These are phyloP conservation scores for Tulasnella sp. DNA, from an alignment of 768 basidiomycete species.

Conservation along the genomic window DNA sequence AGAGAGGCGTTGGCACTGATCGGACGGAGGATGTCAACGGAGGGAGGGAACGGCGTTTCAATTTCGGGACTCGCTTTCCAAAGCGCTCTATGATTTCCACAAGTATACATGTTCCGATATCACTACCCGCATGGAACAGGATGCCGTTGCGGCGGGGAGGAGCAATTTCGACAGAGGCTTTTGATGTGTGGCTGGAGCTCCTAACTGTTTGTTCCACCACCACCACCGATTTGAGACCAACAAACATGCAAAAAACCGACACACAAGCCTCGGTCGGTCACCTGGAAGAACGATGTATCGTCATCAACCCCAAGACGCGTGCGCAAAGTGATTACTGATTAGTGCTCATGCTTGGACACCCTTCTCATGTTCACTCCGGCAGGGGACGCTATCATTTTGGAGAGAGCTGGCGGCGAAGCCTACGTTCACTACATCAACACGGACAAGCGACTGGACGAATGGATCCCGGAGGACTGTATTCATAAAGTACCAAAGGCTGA, in stretches of 20 bases:
- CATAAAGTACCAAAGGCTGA: slow-evolving; percentile 25
- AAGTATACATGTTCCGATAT: too few species aligned
- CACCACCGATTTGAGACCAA: neutral
- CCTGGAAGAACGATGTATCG: neutral
- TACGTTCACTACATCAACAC: slow-evolving; percentile 63
- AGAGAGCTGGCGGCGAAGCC: slow-evolving; percentile 36
- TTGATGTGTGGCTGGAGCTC: neutral
- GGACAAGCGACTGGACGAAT: slow-evolving; percentile 67
- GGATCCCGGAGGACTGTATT: slow-evolving; percentile 39
- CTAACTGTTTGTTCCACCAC: neutral
- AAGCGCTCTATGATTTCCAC: too few species aligned
- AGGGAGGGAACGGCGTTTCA: too few species aligned
- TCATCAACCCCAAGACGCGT: neutral
- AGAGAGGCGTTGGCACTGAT: too few species aligned
- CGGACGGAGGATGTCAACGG: too few species aligned
- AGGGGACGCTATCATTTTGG: slow-evolving; percentile 22
- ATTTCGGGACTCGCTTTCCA: too few species aligned
- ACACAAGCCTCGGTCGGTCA: neutral
- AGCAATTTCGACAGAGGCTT: too few species aligned
- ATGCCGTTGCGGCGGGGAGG: too few species aligned
- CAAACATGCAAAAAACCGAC: neutral
- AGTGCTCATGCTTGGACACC: neutral
- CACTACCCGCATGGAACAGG: too few species aligned
- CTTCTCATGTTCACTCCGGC: neutral
- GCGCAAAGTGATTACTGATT: neutral